Base-by-base conservation (phyloP, 352 stramenopile genomes). In the Phytopythium aichiense region DNA sequence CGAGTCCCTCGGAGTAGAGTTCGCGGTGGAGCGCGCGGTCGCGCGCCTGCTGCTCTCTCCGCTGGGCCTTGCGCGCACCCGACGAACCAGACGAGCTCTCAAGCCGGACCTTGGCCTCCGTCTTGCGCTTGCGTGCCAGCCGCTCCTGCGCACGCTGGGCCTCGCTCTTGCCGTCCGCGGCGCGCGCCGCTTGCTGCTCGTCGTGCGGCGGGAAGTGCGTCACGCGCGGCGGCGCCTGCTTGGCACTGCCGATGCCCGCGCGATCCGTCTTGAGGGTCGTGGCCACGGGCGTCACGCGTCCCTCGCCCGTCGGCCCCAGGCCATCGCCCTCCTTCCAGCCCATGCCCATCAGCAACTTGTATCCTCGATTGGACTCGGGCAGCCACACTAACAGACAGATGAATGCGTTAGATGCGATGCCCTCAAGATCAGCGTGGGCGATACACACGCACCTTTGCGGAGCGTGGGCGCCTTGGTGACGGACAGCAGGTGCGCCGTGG, bases 321-420 rank as follows among this genome's bases (percentile, higher is more conserved):
- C 76, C 80, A 6, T 55, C 16, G 64, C 68, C 60, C 45, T 84
- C 68, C 33, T 80, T 64, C 80, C 80, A 88, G 37, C 76, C 80
- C 78, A 90, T 84, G 63, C 56, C 66, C 61, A 71, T 76, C 38
- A 90, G 68, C 63, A 88, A 60, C 46, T 85, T 69, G 65, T 81
- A 88, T 31, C 80, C 78, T 23, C 77, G 76, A 57, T 89, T 89
- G n/a, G 77, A 78, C 65, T 87, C 77, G 2, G 80, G 77, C 42
- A 89, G 69, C 80, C 80, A 89, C 20, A 87, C 72, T 85, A 18
- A 11, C 25, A 11, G 18, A 53, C 30, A 60, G 13, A 18, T 7
- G 18, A 16, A 50, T 11, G 33, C 35, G 35, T 45, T 35, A 23
- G 52, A n/a, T 30, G 33, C 25, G 33, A 45, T 28, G 35, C 4